Conservation (phyloP, 108 stramenopile genomes). For the Fragilariopsis cylindrus region DNA sequence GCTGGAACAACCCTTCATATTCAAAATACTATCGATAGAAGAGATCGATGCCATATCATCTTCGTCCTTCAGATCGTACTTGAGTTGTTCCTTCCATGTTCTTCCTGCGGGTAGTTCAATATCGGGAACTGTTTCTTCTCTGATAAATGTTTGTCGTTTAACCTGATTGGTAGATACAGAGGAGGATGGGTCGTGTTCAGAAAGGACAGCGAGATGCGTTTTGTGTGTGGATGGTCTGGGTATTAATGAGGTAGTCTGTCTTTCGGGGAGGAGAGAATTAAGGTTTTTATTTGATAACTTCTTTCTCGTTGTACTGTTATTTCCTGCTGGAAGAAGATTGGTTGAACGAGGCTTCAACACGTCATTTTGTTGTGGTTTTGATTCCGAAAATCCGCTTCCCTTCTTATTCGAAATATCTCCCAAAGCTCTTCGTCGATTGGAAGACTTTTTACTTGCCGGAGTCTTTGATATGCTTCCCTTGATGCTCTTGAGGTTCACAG, state of each 20-base stretch:
- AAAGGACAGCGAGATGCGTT: neutral
- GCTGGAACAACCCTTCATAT: neutral
- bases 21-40: slow-evolving; percentile 1
- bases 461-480: neutral
- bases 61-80: slow-evolving; percentile 20
- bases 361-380: neutral
- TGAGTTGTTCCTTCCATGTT: slow-evolving; percentile 35
- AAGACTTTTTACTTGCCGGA: neutral
- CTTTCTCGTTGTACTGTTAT: neutral
- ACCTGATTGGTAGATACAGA: neutral
- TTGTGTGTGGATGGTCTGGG: neutral
- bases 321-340: neutral
- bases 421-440: slow-evolving; percentile 26
- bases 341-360: slow-evolving; percentile 14
- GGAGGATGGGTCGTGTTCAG: slow-evolving; percentile 1
- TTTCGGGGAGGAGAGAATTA: no score
- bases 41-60: slow-evolving; percentile 22
- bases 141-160: neutral
- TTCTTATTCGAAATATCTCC: slow-evolving; percentile 46
- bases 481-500: neutral
- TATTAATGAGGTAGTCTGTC: no score
- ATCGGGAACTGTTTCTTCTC: slow-evolving; percentile 26
- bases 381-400: slow-evolving; percentile 4
- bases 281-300: no score
- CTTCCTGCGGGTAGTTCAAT: slow-evolving; percentile 43